A percentile compares a stretch with the other conserved stretches of the same genome.
Evolutionary conservation across 2,329 filamentous ascomycete species (phyloP).

Genomic region (Plenodomus biglobosus): DNA sequence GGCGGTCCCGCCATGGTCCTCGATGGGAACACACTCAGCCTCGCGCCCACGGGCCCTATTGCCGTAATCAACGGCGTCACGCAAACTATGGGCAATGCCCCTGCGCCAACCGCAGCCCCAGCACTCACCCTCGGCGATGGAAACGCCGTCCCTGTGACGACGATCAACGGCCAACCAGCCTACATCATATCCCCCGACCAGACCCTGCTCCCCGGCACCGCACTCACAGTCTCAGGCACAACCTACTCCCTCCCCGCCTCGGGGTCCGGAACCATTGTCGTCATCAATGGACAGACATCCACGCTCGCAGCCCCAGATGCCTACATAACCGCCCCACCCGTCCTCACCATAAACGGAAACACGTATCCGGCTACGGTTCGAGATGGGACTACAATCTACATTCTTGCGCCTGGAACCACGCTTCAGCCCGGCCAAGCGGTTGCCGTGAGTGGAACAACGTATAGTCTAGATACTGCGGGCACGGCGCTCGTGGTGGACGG

Average conservation of each 20-base stretch:
- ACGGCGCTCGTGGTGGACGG: constrained; percentile 39
- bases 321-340: constrained; percentile 20
- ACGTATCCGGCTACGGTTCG: constrained; percentile 25
- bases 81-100: constrained; percentile 17
- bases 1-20: constrained; percentile 26
- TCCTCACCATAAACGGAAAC: constrained; percentile 31
- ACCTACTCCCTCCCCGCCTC: constrained; percentile 28
- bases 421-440: constrained; percentile 27
- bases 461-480: constrained; percentile 27
- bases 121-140: constrained; percentile 15
- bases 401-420: constrained; percentile 13
- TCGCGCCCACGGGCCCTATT: constrained; percentile 19
- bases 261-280: constrained; percentile 27
- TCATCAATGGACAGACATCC: constrained; percentile 32
- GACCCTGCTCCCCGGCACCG: constrained; percentile 33
- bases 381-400: background rate
- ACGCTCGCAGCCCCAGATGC: constrained; percentile 15
- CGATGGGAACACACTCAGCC: constrained; percentile 30
- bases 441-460: constrained; percentile 33
- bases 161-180: constrained; percentile 25
- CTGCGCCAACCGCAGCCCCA: constrained; percentile 2
- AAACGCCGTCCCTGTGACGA: constrained; percentile 14
- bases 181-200: constrained; percentile 25
- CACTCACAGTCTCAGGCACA: constrained; percentile 32
- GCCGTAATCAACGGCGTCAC: constrained; percentile 34